Percentiles rank a stretch among this genome's conserved stretches.
Evolutionary conservation across 2,329 filamentous ascomycete species (phyloP).

Genomic region (Neopestalotiopsis sp.): DNA sequence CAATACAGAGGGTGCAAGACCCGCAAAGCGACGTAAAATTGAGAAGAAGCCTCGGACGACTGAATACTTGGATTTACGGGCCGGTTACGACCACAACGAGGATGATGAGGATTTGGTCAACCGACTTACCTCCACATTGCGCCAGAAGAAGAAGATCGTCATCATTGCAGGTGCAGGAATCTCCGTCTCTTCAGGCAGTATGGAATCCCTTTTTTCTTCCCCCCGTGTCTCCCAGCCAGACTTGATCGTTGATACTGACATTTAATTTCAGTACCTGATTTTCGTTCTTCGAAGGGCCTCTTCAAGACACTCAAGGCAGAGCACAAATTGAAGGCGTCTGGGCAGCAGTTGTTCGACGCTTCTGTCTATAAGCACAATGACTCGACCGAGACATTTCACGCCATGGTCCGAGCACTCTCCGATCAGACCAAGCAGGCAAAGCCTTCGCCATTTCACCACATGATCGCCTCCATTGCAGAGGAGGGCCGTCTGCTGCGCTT

Average conservation of each 20-base stretch:
- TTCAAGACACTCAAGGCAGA: slow-evolving; percentile 85
- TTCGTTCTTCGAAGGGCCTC: slow-evolving; percentile 87
- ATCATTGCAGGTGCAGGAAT: slow-evolving; percentile 96
- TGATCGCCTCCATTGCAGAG: slow-evolving; percentile 86
- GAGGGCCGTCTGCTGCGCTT: slow-evolving; percentile 87
- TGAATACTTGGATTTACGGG: slow-evolving; percentile 76
- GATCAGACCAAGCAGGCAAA: slow-evolving; percentile 76
- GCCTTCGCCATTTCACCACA: slow-evolving; percentile 90
- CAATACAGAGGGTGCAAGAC: slow-evolving; percentile 65
- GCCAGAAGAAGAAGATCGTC: slow-evolving; percentile 94
- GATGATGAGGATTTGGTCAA: slow-evolving; percentile 66
- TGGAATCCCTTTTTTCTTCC: slow-evolving; percentile 24
- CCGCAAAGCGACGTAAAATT: slow-evolving; percentile 77
- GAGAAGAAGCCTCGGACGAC: slow-evolving; percentile 71
- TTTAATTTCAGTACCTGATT: slow-evolving; percentile 76
- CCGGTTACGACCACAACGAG: slow-evolving; percentile 52
- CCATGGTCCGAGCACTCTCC: slow-evolving; percentile 91
- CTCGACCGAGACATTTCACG: slow-evolving; percentile 89
- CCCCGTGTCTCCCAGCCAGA: not conserved
- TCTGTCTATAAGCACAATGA: slow-evolving; percentile 94
- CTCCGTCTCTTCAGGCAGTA: slow-evolving; percentile 88
- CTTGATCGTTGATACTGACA: not conserved
- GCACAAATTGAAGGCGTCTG: slow-evolving; percentile 90
- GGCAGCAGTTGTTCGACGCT: slow-evolving; percentile 95
- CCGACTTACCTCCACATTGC: slow-evolving; percentile 74